These are phyloP conservation scores for Russula lepida DNA, from an alignment of 768 basidiomycete species.

Conservation along the genomic window DNA sequence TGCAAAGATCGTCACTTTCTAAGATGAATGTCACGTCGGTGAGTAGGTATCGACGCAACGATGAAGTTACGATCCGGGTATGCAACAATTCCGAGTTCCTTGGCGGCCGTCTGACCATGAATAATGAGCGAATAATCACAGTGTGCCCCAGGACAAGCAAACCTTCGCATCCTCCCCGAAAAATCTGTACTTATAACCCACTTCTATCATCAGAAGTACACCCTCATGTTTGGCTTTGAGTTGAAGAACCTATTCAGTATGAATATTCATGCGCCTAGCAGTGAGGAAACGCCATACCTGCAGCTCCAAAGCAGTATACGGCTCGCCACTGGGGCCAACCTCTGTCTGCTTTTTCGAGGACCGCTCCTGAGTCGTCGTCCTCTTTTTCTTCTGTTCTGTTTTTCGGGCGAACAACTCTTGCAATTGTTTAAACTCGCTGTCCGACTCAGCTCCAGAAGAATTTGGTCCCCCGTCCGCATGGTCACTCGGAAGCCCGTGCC, in stretches of 20 bases:
- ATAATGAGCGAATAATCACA: not conserved
- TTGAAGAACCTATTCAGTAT: slow-evolving; percentile 36
- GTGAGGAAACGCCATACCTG: slow-evolving; percentile 38
- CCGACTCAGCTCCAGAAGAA: slow-evolving; percentile 36
- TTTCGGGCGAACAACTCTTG: slow-evolving; percentile 38
- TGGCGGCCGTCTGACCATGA: slow-evolving; percentile 45
- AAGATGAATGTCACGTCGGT: slow-evolving; percentile 59
- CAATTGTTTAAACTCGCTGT: slow-evolving; percentile 40
- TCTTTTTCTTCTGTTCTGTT: slow-evolving; percentile 29
- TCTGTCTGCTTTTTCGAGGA: slow-evolving; percentile 33
- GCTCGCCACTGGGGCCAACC: slow-evolving; percentile 58
- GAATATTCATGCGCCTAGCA: not conserved
- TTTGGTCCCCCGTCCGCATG: slow-evolving; percentile 7
- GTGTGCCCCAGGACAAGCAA: not conserved
- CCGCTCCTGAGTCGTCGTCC: slow-evolving; percentile 22
- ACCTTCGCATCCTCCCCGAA: slow-evolving; percentile 81
- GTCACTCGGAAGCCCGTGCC: not conserved
- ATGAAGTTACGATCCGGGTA: slow-evolving; percentile 65
- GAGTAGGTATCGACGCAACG: slow-evolving; percentile 65
- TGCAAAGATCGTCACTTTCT: slow-evolving; percentile 49
- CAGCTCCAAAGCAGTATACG: slow-evolving; percentile 70
- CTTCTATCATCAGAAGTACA: slow-evolving; percentile 68
- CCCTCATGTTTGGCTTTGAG: slow-evolving; percentile 60
- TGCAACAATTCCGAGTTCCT: slow-evolving; percentile 71
- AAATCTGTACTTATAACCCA: slow-evolving; percentile 80